Percentiles rank a stretch among this genome's conserved stretches.
These are phyloP conservation scores for Moricandia arvensis DNA, from an alignment of 345 rosid species.

Conservation along the genomic window DNA sequence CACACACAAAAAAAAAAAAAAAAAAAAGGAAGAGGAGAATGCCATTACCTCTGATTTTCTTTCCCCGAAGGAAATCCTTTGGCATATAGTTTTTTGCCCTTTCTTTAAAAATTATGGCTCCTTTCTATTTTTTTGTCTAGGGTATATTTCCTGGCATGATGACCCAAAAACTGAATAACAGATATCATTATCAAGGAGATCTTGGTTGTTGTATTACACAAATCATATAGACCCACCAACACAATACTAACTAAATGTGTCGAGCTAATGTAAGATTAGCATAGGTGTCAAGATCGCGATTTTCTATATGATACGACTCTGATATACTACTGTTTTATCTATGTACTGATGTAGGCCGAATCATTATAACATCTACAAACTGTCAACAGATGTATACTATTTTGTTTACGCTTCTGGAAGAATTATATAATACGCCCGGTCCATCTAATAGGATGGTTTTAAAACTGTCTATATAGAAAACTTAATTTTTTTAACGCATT, in stretches of 20 bases:
- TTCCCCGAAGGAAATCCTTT: too few relatives aligned
- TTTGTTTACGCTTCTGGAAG: not conserved
- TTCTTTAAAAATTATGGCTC: too few relatives aligned
- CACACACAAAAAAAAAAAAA: too few relatives aligned
- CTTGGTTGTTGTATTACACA: too few relatives aligned
- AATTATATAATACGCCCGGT: not conserved
- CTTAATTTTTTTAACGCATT: not conserved
- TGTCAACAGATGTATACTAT: not conserved
- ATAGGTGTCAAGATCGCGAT: not conserved
- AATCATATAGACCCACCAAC: too few relatives aligned
- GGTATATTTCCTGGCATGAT: too few relatives aligned
- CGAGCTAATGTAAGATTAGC: conserved; percentile 7
- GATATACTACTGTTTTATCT: not conserved
- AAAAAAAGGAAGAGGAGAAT: too few relatives aligned
- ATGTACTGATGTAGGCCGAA: not conserved
- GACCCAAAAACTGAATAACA: too few relatives aligned
- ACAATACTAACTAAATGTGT: not conserved
- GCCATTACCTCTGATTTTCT: too few relatives aligned
- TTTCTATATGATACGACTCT: conserved; percentile 14
- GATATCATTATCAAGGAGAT: too few relatives aligned
- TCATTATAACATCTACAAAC: not conserved
- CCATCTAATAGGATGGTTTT: not conserved
- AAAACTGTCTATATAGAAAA: not conserved
- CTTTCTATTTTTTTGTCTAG: too few relatives aligned
- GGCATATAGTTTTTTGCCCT: too few relatives aligned